Percentiles rank a stretch among this genome's conserved stretches.
These are phyloP conservation scores for Tephrocybe rancida DNA, from an alignment of 768 basidiomycete species.

Conservation along the genomic window DNA sequence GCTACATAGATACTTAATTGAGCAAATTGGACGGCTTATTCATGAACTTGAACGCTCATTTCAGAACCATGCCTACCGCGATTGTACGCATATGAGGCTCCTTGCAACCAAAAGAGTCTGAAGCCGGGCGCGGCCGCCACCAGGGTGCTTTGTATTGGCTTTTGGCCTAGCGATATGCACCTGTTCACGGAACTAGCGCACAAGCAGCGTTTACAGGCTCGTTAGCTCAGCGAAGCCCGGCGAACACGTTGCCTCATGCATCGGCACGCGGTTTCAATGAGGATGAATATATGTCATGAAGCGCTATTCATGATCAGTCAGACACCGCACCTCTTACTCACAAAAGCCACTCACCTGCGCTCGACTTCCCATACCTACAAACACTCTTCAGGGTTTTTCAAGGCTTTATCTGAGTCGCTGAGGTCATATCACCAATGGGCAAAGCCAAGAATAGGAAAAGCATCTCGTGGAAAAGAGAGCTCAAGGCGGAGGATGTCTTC, in stretches of 20 bases:
- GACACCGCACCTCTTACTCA: background rate
- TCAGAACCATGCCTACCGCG: no score
- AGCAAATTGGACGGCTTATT: no score
- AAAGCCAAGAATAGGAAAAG: slow-evolving; percentile 7
- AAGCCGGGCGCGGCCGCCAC: no score
- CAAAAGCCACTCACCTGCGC: background rate
- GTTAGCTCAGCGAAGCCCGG: background rate
- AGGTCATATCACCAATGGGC: background rate
- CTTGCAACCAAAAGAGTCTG: no score
- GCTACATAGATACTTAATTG: no score
- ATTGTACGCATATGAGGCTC: no score
- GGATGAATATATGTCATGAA: background rate
- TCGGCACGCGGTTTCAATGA: slow-evolving; percentile 7
- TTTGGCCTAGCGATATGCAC: no score
- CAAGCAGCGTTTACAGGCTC: background rate
- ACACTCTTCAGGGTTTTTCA: no score
- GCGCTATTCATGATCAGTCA: background rate
- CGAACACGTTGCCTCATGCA: slow-evolving; percentile 3
- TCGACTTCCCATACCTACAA: background rate
- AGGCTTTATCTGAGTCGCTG: no score
- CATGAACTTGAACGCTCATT: no score
- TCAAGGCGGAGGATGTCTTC: slow-evolving; percentile 17
- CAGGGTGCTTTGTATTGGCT: no score
- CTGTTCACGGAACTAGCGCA: slow-evolving; percentile 5
- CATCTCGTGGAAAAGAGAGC: slow-evolving; percentile 13